Conservation (phyloP, 108 stramenopile species). For the Cyclostephanos invisitatus region DNA sequence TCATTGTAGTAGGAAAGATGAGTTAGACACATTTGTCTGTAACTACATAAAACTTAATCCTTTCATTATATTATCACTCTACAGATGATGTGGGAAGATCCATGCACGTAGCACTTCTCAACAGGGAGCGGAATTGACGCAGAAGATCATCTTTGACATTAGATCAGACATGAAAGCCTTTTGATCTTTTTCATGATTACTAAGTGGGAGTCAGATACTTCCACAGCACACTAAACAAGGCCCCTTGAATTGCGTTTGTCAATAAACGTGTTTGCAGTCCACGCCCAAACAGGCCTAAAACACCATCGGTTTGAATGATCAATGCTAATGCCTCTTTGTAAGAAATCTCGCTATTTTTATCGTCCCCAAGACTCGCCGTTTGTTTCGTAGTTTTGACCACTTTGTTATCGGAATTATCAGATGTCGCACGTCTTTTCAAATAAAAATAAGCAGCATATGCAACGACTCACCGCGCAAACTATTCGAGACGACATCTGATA, state of each 20-base stretch:
- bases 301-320: slow-evolving; percentile 76
- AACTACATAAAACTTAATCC: too few relatives aligned
- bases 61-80: too few relatives aligned
- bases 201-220: slow-evolving; percentile 59
- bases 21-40: too few relatives aligned
- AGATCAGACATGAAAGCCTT: neutral
- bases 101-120: too few relatives aligned
- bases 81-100: neutral
- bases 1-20: neutral
- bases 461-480: slow-evolving; percentile 48
- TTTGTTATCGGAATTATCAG: neutral
- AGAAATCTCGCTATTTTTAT: slow-evolving; percentile 55
- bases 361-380: slow-evolving; percentile 60
- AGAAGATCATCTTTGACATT: neutral
- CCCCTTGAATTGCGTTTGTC: slow-evolving; percentile 85
- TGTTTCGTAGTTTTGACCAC: slow-evolving; percentile 90
- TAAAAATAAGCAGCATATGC: neutral
- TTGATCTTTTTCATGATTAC: neutral
- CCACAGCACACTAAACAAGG: slow-evolving; percentile 83
- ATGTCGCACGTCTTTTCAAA: neutral
- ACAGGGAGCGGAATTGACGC: too few relatives aligned
- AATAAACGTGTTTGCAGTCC: slow-evolving; percentile 82
- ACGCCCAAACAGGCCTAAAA: slow-evolving; percentile 71
- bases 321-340: slow-evolving; percentile 64
- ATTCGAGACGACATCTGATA: slow-evolving; percentile 75